Base-by-base conservation (phyloP, 2,329 filamentous ascomycete species). In the Pseudogymnoascus sp. region DNA sequence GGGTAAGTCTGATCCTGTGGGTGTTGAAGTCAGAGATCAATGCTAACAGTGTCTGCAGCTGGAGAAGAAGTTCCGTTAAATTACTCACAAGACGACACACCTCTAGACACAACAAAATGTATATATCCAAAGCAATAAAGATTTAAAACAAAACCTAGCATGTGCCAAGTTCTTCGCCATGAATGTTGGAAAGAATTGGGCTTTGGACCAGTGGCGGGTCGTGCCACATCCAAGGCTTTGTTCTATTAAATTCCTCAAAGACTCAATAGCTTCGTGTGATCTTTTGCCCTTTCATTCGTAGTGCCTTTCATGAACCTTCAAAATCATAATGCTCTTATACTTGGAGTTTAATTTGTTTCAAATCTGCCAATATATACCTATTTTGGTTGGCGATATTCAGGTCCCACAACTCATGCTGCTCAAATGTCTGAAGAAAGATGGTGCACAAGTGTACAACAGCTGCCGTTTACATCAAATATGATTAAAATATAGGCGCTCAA, bases 1-100 rank as follows among this genome's bases (percentile, higher is more conserved):
- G 73, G 68, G 76, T 78, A 72, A 34, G 73, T 70, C 53, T 66
- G 40, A 38, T 44, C 10, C 10, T 16, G n/a, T 16, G 25, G 11
- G 7, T 44, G 18, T 34, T 14, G 12, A 44, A 59, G 0, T 34
- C 10, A 16, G 6, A 11, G 11, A 28, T 34, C 14, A 34, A 46
- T 62, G 40, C 25, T 62, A 31, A 62, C 60, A 62, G 34, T 40
- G 21, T 50, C 16, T 46, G 44, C 21, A 63, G 61, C 6, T 63
- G 42, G 61, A 63, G 61, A 63, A 60, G 61, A 34, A 8, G 11
- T 63, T 59, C 50, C 28, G 28, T 60, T 63, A 61, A 40, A 60
- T 40, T 10, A 23, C 12, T 6, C 21, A 23, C 36, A 60, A 31
- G 46, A 18, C 37, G 34, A 10, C 23, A 23, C 2, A 37, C 31